phyloP scores from a whole-genome alignment of 495 filamentous ascomycete genomes.

The Parathielavia appendiculata region DNA sequence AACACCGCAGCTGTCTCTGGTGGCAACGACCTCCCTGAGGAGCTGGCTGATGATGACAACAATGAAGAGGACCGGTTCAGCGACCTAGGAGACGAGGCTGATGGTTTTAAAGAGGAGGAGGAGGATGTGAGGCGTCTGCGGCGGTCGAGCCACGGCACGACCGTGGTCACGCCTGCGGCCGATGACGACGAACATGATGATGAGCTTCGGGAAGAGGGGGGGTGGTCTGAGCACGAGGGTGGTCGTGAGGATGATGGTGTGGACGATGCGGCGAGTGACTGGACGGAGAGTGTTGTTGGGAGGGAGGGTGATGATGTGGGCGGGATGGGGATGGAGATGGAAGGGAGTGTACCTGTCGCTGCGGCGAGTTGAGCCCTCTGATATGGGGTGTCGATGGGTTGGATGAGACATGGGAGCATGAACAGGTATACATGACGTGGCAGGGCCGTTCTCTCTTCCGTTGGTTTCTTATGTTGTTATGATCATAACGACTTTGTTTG shows the following conservation, averaged over 20 bases:
- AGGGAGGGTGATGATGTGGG: conserved; percentile 20
- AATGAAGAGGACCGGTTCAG: conserved; percentile 8
- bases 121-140: conserved; percentile 12
- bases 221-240: conserved; percentile 21
- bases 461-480: conserved; percentile 14
- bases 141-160: conserved; percentile 29
- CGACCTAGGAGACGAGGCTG: conserved; percentile 2
- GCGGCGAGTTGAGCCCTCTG: conserved; percentile 4
- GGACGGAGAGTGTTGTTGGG: conserved; percentile 34
- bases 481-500: conserved; percentile 10
- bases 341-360: conserved; percentile 12
- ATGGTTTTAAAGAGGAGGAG: not conserved
- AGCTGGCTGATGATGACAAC: conserved; percentile 4
- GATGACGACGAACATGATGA: conserved; percentile 42
- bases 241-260: conserved; percentile 15
- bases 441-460: conserved; percentile 11
- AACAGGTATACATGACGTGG: not conserved
- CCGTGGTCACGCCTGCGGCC: conserved; percentile 55
- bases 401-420: not conserved
- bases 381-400: not conserved
- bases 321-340: not conserved
- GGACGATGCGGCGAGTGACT: conserved; percentile 36
- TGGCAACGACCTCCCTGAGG: conserved; percentile 7
- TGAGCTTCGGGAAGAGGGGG: conserved; percentile 3
- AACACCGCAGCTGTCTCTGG: not conserved